phyloP scores from a whole-genome alignment of 2,329 filamentous ascomycete species.

The Fusarium sp. region DNA sequence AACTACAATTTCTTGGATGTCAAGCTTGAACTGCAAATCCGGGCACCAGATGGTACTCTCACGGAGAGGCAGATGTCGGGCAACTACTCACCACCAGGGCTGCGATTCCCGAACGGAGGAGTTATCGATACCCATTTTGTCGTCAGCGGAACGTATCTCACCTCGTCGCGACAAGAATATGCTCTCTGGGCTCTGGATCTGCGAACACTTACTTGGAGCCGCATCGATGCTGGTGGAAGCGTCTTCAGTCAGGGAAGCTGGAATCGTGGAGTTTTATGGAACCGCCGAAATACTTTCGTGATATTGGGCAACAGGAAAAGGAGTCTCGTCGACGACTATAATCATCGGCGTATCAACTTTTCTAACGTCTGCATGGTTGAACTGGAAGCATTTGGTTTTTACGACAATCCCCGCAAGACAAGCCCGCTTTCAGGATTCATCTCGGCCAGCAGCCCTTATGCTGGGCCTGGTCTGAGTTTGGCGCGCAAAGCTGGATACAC shows the following conservation, averaged over 20 bases:
- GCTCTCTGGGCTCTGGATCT: conserved; percentile 95
- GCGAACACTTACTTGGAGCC: conserved; percentile 89
- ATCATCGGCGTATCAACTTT: conserved; percentile 97
- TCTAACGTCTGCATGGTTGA: conserved; percentile 97
- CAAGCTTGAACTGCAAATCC: conserved; percentile 92
- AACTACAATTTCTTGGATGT: conserved; percentile 99
- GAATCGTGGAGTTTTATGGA: conserved; percentile 96
- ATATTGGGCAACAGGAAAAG: conserved; percentile 94
- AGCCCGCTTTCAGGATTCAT: conserved; percentile 85
- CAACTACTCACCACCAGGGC: conserved; percentile 86
- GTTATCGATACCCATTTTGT: conserved; percentile 97
- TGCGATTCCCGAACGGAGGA: conserved; percentile 95
- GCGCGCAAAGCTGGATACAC: conserved; percentile 73
- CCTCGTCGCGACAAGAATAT: conserved; percentile 98
- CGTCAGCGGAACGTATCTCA: conserved; percentile 96
- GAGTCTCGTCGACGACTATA: conserved; percentile 96
- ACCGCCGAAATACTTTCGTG: conserved; percentile 92
- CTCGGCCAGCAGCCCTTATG: conserved; percentile 82
- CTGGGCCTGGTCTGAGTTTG: conserved; percentile 67
- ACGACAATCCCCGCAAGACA: conserved; percentile 89
- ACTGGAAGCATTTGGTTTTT: conserved; percentile 95
- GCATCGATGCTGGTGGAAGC: conserved; percentile 93
- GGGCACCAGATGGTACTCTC: conserved; percentile 84
- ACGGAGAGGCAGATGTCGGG: conserved; percentile 91
- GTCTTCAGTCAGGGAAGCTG: conserved; percentile 98